A percentile compares a stretch with the other conserved stretches of the same genome.
phyloP scores from a whole-genome alignment of 148 eudicot genomes.

The Rhododendron mucronatum region DNA sequence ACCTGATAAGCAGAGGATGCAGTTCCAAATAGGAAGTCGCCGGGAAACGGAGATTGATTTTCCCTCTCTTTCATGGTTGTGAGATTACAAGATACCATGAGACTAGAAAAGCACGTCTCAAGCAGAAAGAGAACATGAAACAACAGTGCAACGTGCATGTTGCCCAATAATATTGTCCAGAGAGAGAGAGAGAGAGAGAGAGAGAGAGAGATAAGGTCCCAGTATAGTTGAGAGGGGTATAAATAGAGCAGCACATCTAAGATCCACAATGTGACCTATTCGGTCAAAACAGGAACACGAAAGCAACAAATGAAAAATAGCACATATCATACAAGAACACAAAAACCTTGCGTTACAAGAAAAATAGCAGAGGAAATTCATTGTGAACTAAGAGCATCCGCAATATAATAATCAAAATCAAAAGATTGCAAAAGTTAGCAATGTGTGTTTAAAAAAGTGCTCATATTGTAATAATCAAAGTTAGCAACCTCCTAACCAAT shows the following conservation, averaged over 20 bases:
- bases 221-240: background rate
- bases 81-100: constrained; percentile 3
- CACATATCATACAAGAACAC: background rate
- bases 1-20: constrained; percentile 83
- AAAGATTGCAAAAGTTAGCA: too few relatives aligned
- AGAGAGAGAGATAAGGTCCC: background rate
- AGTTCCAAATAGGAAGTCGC: constrained; percentile 61
- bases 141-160: constrained; percentile 5
- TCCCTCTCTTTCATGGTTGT: background rate
- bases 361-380: background rate
- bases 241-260: background rate
- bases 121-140: background rate
- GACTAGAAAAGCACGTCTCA: constrained; percentile 3
- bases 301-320: background rate
- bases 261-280: background rate
- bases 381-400: background rate
- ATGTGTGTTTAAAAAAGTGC: too few relatives aligned
- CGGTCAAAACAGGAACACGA: background rate
- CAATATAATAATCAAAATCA: too few relatives aligned
- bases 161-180: background rate
- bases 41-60: constrained; percentile 27
- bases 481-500: too few relatives aligned
- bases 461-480: too few relatives aligned
- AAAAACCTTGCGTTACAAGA: background rate
- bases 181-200: background rate